Percentiles rank a stretch among this genome's conserved stretches.
Conservation (phyloP, 2,329 filamentous ascomycete species). For the Calonectria henricotiae region DNA sequence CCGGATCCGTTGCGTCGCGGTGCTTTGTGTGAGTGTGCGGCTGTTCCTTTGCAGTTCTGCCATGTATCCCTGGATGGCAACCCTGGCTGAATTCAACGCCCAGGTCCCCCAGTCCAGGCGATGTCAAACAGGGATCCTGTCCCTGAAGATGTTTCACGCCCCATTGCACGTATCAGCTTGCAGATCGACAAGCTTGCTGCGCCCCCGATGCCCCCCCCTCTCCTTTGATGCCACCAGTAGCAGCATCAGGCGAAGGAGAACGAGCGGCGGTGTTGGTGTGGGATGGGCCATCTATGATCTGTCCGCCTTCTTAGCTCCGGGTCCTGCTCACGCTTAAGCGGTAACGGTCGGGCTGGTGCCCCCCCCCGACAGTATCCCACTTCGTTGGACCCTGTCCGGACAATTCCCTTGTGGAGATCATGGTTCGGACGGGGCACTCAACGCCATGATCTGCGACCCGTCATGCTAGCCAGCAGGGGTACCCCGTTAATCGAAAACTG, state of each 20-base stretch:
- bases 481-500: conserved; percentile 50
- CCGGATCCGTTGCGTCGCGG: conserved; percentile 41
- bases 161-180: conserved; percentile 47
- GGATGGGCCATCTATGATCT: conserved; percentile 39
- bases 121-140: conserved; percentile 42
- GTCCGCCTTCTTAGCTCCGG: conserved; percentile 40
- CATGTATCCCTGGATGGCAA: conserved; percentile 41
- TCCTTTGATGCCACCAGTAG: conserved; percentile 28
- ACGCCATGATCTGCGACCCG: conserved; percentile 55
- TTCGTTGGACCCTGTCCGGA: conserved; percentile 49
- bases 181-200: conserved; percentile 48
- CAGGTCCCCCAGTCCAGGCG: conserved; percentile 36
- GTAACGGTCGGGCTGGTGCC: conserved; percentile 38
- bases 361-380: conserved; percentile 38
- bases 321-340: conserved; percentile 39
- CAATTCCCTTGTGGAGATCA: conserved; percentile 56
- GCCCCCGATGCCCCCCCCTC: conserved; percentile 44
- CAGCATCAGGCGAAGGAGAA: conserved; percentile 45
- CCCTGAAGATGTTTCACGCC: conserved; percentile 49
- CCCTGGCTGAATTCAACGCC: conserved; percentile 47
- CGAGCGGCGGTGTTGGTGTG: conserved; percentile 36
- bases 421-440: conserved; percentile 54
- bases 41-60: conserved; percentile 43
- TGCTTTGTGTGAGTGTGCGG: conserved; percentile 38
- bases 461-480: conserved; percentile 51